Evolutionary conservation across 108 stramenopile genomes (phyloP).

Genomic region (Hondaea fermentalgiana): DNA sequence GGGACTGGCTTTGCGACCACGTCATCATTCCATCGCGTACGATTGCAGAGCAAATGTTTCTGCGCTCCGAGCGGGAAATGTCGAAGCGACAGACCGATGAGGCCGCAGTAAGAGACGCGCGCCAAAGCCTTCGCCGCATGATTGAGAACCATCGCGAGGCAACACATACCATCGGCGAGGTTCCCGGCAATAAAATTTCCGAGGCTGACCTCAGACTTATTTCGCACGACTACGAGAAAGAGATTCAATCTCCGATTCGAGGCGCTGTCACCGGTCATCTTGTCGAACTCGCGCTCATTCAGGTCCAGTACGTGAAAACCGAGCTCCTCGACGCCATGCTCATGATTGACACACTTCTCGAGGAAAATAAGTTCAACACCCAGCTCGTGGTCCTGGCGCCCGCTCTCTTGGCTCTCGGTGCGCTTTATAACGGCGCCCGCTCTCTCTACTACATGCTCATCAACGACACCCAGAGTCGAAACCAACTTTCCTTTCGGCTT

Average conservation of each 20-base stretch:
- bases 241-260: background rate
- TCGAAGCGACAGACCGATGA: background rate
- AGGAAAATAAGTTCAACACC: constrained; percentile 5
- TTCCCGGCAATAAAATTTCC: background rate
- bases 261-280: background rate
- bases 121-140: background rate
- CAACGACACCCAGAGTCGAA: background rate
- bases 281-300: background rate
- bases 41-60: constrained; percentile 5
- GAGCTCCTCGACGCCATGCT: background rate
- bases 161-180: background rate
- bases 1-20: background rate
- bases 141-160: background rate
- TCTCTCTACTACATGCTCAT: background rate
- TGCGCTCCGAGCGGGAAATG: background rate
- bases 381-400: background rate
- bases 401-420: background rate
- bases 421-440: background rate
- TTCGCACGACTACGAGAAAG: background rate
- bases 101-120: background rate
- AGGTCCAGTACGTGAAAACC: background rate
- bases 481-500: background rate
- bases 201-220: background rate
- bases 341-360: background rate
- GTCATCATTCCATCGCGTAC: background rate